These are phyloP conservation scores for Suillus placidus DNA, from an alignment of 768 basidiomycete species.

Conservation along the genomic window DNA sequence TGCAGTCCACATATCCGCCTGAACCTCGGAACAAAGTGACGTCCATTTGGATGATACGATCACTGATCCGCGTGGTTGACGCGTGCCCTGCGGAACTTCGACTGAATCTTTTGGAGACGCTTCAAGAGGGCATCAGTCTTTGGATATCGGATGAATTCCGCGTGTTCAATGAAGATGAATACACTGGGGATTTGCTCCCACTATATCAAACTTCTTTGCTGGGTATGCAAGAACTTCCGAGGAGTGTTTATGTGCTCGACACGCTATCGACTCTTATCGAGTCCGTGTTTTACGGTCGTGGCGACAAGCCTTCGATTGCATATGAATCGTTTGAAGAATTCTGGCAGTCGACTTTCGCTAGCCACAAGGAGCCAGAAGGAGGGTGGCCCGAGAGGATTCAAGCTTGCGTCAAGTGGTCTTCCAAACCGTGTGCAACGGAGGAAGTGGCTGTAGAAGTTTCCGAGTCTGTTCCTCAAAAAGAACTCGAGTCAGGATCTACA, in stretches of 20 bases:
- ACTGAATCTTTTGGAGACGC: conserved; percentile 45
- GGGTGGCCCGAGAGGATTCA: conserved; percentile 59
- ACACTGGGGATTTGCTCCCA: conserved; percentile 60
- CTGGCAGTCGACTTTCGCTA: conserved; percentile 56
- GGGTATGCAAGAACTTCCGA: conserved; percentile 51
- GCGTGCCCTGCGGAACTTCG: conserved; percentile 53
- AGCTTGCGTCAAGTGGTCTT: conserved; percentile 32
- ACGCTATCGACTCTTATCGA: conserved; percentile 53
- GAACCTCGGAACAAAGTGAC: conserved; percentile 53
- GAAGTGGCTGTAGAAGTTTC: neutral
- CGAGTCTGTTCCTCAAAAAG: conserved; percentile 17
- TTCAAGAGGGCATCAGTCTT: conserved; percentile 55
- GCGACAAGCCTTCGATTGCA: conserved; percentile 46
- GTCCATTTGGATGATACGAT: conserved; percentile 63
- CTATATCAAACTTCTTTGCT: conserved; percentile 65
- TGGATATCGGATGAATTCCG: conserved; percentile 68
- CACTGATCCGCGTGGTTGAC: conserved; percentile 57
- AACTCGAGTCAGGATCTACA: conserved; percentile 17
- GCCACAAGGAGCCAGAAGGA: conserved; percentile 40
- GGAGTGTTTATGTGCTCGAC: conserved; percentile 43
- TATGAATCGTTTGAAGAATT: conserved; percentile 60
- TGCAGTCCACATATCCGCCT: conserved; percentile 69
- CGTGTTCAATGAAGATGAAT: conserved; percentile 54
- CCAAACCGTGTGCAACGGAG: neutral
- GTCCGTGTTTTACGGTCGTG: conserved; percentile 57